Percentiles rank a stretch among this genome's conserved stretches.
phyloP scores from a whole-genome alignment of 208 protist genomes.

The Wallacemonas collosoma region DNA sequence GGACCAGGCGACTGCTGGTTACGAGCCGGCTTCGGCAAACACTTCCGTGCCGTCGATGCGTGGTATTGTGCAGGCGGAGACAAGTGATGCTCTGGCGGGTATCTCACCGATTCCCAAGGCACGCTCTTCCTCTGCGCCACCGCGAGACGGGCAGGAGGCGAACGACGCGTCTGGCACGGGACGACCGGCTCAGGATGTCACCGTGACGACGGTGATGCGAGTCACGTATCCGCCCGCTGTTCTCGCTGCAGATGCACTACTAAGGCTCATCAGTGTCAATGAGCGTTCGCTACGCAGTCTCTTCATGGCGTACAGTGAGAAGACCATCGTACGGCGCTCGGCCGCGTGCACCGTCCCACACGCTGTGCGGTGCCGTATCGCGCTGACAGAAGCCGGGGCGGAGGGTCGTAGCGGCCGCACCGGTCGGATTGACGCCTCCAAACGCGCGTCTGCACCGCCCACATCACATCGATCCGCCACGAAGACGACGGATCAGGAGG shows the following conservation, averaged over 20 bases:
- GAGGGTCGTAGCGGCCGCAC: background rate
- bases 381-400: background rate
- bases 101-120: background rate
- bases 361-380: slow-evolving; percentile 6
- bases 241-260: slow-evolving; percentile 42
- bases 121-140: background rate
- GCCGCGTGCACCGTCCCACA: slow-evolving; percentile 24
- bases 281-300: slow-evolving; percentile 60
- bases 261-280: slow-evolving; percentile 57
- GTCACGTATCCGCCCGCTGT: slow-evolving; percentile 4
- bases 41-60: background rate
- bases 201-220: background rate
- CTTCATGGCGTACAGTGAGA: slow-evolving; percentile 64
- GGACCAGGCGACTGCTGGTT: background rate
- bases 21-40: background rate
- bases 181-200: too few species aligned
- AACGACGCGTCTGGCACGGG: too few species aligned
- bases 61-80: slow-evolving; percentile 1
- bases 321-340: slow-evolving; percentile 38
- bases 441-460: too few species aligned
- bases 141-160: too few species aligned
- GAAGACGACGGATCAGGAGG: too few species aligned
- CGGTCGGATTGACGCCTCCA: too few species aligned
- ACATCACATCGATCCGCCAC: background rate
- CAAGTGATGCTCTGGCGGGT: background rate